These are phyloP conservation scores for Symbiodinium natans DNA, from an alignment of 73 alveolate genomes.

Conservation along the genomic window DNA sequence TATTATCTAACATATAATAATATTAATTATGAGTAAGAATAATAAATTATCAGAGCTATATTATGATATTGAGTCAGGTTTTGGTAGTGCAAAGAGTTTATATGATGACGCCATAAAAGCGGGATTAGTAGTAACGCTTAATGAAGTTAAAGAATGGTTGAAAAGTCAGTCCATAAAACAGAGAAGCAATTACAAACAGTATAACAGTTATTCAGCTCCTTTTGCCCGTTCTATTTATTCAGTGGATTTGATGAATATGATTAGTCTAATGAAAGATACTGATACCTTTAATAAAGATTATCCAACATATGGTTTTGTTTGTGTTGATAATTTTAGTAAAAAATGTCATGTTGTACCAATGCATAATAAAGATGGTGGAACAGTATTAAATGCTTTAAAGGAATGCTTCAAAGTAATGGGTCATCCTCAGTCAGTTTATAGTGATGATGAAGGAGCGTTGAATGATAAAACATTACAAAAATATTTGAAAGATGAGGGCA, in stretches of 20 bases:
- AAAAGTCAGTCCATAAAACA: background rate
- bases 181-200: background rate
- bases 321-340: background rate
- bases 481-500: background rate
- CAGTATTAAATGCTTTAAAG: background rate
- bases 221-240: background rate
- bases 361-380: background rate
- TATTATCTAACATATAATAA: background rate
- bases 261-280: background rate
- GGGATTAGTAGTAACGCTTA: background rate
- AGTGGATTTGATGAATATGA: slow-evolving; percentile 12
- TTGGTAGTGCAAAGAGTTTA: background rate
- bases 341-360: background rate
- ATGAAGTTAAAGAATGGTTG: background rate
- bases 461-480: background rate
- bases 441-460: background rate
- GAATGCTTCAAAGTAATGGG: background rate
- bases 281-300: background rate
- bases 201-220: slow-evolving; percentile 12
- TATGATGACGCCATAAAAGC: background rate
- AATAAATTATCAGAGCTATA: background rate
- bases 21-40: background rate
- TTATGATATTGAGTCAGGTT: background rate
- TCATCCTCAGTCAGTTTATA: background rate
- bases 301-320: slow-evolving; percentile 17